Evolutionary conservation across 139 green algal genomes (phyloP).

Genomic region (Volvox reticuliferus): DNA sequence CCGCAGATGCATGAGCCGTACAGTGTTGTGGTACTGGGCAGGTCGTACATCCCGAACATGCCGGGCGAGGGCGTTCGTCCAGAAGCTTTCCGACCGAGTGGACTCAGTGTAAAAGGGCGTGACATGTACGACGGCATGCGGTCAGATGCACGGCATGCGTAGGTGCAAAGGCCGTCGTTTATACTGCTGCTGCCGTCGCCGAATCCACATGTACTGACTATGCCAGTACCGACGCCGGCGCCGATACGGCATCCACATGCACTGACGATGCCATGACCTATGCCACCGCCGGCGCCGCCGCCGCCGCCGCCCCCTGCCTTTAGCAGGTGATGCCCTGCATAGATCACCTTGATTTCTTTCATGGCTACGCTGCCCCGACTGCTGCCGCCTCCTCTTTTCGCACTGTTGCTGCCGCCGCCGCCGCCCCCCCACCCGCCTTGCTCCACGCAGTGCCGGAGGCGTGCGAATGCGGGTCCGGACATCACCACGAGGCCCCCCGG

Average conservation of each 20-base stretch:
- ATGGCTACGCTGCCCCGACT: background rate
- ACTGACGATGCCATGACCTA: background rate
- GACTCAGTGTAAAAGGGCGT: background rate
- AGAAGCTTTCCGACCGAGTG: background rate
- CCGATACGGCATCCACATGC: background rate
- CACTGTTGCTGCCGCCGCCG: background rate
- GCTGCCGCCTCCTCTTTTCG: background rate
- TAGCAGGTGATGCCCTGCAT: constrained; percentile 11
- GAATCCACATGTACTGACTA: background rate
- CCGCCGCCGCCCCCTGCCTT: background rate
- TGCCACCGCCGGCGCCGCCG: background rate
- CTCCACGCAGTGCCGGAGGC: background rate
- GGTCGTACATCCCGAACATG: no score
- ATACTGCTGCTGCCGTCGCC: background rate
- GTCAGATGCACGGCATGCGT: background rate
- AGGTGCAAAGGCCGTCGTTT: background rate
- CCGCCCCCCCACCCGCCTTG: background rate
- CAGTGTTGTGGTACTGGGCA: no score
- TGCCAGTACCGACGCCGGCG: background rate
- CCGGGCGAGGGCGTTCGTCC: background rate
- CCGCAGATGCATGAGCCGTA: no score
- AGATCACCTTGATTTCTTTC: background rate
- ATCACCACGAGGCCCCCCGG: background rate
- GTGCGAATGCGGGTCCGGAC: background rate
- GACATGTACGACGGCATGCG: background rate